These are phyloP conservation scores for Trametes hirsuta DNA, from an alignment of 1,284 basidiomycete species.

Conservation along the genomic window DNA sequence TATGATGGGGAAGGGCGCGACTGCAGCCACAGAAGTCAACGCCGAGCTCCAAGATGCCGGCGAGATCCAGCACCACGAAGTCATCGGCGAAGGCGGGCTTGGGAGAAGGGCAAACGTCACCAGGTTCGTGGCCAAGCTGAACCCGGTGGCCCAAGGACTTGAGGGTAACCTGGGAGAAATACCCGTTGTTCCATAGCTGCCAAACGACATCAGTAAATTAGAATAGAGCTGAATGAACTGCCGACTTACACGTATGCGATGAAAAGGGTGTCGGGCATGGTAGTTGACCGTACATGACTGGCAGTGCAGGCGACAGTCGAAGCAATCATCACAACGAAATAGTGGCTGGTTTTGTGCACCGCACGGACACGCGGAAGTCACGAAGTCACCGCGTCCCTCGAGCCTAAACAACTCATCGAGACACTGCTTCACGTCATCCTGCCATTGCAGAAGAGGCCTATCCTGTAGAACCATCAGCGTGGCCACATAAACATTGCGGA, in stretches of 20 bases:
- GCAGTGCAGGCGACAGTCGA: slow-evolving; percentile 6
- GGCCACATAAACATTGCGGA: background rate
- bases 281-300: background rate
- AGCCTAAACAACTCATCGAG: slow-evolving; percentile 4
- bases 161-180: background rate
- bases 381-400: slow-evolving; percentile 7
- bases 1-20: background rate
- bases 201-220: background rate
- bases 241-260: slow-evolving; percentile 19
- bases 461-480: background rate
- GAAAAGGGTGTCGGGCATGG: slow-evolving; percentile 9
- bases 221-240: background rate
- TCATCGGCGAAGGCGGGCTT: background rate
- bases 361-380: background rate
- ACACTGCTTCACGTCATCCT: background rate
- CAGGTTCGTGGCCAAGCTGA: slow-evolving; percentile 28
- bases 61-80: slow-evolving; percentile 36
- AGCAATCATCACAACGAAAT: slow-evolving; percentile 18
- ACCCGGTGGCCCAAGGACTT: slow-evolving; percentile 8
- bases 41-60: slow-evolving; percentile 36
- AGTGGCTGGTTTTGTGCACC: background rate
- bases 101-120: slow-evolving; percentile 10
- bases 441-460: slow-evolving; percentile 9
- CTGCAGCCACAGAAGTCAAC: slow-evolving; percentile 39
- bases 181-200: background rate